Conservation (phyloP, 805 yeast species). For the Saccharomycopsis sp. region DNA sequence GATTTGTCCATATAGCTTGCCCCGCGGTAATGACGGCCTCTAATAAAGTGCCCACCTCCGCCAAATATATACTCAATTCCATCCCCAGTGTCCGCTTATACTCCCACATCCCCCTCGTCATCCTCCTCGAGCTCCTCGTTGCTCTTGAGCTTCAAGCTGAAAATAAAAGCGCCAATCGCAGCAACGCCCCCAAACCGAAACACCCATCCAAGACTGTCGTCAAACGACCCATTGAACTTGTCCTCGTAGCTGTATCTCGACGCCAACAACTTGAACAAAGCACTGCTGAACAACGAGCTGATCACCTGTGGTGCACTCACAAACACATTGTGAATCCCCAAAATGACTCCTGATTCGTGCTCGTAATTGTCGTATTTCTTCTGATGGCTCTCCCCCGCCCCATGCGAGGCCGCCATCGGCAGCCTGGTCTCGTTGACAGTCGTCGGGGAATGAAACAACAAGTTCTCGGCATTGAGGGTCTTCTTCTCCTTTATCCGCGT, state of each 20-base stretch:
- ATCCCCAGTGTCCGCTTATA: too few species aligned
- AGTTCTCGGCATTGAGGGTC: conserved; percentile 23
- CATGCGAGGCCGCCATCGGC: background rate
- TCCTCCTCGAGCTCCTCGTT: conserved; percentile 33
- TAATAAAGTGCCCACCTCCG: too few species aligned
- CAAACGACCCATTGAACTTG: conserved; percentile 24
- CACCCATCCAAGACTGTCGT: conserved; percentile 48
- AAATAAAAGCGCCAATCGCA: conserved; percentile 38
- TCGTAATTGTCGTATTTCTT: conserved; percentile 35
- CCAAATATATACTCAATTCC: too few species aligned
- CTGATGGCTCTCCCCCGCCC: background rate
- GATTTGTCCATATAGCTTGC: too few species aligned
- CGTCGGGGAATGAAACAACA: background rate
- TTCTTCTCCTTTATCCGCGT: conserved; percentile 45
- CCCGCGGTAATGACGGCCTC: too few species aligned
- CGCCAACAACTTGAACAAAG: conserved; percentile 37
- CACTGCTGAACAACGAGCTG: conserved; percentile 41
- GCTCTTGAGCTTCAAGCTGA: conserved; percentile 38
- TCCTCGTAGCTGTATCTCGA: conserved; percentile 22
- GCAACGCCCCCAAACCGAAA: conserved; percentile 49
- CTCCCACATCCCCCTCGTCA: conserved; percentile 25
- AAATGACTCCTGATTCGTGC: conserved; percentile 48
- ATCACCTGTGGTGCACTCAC: conserved; percentile 53
- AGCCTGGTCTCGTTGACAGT: background rate
- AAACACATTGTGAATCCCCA: conserved; percentile 53